Evolutionary conservation across 768 basidiomycete species (phyloP), one percentile per base, ranked within the genome.

Genomic region (Pilatotrama ljubarskyi): DNA sequence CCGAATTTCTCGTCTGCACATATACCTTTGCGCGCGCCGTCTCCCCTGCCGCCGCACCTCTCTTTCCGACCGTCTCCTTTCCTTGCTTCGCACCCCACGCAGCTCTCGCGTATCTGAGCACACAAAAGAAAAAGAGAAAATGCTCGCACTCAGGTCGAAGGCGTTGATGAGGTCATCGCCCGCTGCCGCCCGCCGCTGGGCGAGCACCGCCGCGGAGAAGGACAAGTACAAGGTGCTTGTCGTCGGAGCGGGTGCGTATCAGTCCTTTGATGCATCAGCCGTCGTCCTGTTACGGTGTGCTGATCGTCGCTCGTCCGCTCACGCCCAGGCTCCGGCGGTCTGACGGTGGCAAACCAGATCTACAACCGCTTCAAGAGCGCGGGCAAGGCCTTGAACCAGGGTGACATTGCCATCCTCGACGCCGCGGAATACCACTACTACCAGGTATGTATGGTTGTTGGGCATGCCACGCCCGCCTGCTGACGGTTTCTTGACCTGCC

Each of bases 381-480:
- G 43, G 88, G 87, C 9, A 87, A 87, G 63, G 72, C 82, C 26
- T 72, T 97, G 37, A 83, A 80, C 41, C 72, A 79, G 18, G 90
- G 86, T 22, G 95, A 98, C 71, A 85, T 98, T 46, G 91, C 85
- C 6, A 88, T 98, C 55, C 74, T 97, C 32, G 96, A 98, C 69
- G 83, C 82, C 17, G 84, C 91, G 22, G 80, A 88, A 60, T 82
- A 83, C 50, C 95, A 98, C 74, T 84, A 92, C 72, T 98, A 96
- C 75, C 88, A 91, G 76, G 88, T 87, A 65, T 51, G 74, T 57
- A 74, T 40, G 25, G 18, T 32, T 40, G 24, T 36, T 56, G 51
- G 44, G 58, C n/a, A 29, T 11, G n/a, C 25, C 38, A 0, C 37
- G 26, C 20, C 43, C 40, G 13, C 40, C 14, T n/a, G 17, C 48